Conservation (phyloP, 805 yeast species). For the Saccharomyces paradoxus region DNA sequence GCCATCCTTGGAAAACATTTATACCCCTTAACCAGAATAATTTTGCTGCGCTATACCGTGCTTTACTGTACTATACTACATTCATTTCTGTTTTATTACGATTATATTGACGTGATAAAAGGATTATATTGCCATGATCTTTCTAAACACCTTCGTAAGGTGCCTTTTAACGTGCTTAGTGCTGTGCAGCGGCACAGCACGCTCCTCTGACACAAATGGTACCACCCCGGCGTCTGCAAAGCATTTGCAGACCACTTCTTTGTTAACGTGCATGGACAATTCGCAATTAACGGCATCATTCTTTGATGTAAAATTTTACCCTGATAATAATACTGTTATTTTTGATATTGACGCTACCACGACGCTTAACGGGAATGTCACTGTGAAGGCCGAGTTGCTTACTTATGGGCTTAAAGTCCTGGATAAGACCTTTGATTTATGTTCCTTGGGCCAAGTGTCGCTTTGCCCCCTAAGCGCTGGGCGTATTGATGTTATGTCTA, state of each 20-base stretch:
- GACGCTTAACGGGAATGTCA: slow-evolving; percentile 62
- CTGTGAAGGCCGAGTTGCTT: slow-evolving; percentile 55
- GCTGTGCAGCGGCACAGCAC: neutral
- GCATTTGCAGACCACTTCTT: slow-evolving; percentile 48
- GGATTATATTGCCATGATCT: neutral
- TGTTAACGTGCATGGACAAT: slow-evolving; percentile 85
- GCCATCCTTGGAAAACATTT: neutral
- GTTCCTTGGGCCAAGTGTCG: slow-evolving; percentile 48
- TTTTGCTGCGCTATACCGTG: neutral
- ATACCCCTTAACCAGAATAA: neutral
- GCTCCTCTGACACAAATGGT: neutral
- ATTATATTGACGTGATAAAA: neutral
- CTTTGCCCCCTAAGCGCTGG: slow-evolving; percentile 86
- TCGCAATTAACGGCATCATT: slow-evolving; percentile 79
- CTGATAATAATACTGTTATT: slow-evolving; percentile 51
- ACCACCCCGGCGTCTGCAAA: slow-evolving; percentile 1
- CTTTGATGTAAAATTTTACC: slow-evolving; percentile 69
- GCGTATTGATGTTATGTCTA: slow-evolving; percentile 61
- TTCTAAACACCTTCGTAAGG: neutral
- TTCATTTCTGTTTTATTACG: neutral
- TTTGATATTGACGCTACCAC: slow-evolving; percentile 74
- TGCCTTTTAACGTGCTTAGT: neutral
- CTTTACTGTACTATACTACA: neutral
- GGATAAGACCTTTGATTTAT: slow-evolving; percentile 49
- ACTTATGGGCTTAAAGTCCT: slow-evolving; percentile 74